Evolutionary conservation across 106 monocot species (phyloP).

Genomic region (Acorus calamus): DNA sequence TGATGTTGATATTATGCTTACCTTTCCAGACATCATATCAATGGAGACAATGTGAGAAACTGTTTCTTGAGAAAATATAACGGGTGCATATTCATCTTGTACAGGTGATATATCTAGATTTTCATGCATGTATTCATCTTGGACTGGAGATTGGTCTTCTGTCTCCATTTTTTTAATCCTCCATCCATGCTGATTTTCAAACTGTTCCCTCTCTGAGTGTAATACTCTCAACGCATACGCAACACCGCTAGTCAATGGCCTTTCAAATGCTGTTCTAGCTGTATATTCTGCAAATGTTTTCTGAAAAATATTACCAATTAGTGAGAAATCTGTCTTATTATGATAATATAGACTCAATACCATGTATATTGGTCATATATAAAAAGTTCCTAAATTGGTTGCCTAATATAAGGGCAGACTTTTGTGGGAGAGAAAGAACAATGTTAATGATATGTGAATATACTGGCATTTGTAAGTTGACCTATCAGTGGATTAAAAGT

Average conservation of each 20-base stretch:
- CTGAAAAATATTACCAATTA: conserved; percentile 14
- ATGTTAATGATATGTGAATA: no score
- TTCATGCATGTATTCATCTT: conserved; percentile 60
- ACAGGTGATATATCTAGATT: conserved; percentile 62
- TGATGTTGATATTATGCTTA: conserved; percentile 7
- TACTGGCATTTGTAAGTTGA: no score
- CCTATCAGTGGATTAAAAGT: no score
- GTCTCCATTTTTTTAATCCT: conserved; percentile 84
- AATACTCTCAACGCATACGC: conserved; percentile 70
- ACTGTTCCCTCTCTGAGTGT: conserved; percentile 53
- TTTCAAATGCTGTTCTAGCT: conserved; percentile 83
- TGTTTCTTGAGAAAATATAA: conserved; percentile 83
- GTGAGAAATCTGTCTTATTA: no score
- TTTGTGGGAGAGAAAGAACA: no score
- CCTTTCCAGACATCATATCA: conserved; percentile 93
- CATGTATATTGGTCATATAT: no score
- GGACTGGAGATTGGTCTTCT: conserved; percentile 58
- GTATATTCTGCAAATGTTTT: conserved; percentile 81
- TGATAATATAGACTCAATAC: no score
- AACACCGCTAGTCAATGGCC: conserved; percentile 77
- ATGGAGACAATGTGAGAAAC: conserved; percentile 69
- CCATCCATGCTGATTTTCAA: conserved; percentile 72
- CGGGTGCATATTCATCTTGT: conserved; percentile 87
- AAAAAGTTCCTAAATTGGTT: no score
- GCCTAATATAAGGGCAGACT: no score